Conservation (phyloP, 768 basidiomycete genomes). For the Dictyophora rubrovolvata region DNA sequence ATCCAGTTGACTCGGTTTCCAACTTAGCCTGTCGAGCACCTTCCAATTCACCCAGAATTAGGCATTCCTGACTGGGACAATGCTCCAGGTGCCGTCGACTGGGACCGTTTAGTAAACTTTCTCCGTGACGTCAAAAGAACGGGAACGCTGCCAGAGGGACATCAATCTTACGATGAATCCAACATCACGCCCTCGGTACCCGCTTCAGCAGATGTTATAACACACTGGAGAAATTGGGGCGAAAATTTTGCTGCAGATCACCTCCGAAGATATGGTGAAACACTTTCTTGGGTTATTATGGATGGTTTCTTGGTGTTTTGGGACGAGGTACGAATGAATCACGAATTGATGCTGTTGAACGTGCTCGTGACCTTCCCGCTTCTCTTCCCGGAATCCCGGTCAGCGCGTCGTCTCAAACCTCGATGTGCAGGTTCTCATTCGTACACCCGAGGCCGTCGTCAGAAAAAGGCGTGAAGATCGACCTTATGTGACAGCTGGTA, state of each 20-base stretch:
- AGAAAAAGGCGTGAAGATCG: constrained; percentile 25
- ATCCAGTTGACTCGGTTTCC: background rate
- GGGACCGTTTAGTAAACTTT: constrained; percentile 62
- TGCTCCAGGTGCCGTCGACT: constrained; percentile 75
- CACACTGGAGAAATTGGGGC: constrained; percentile 40
- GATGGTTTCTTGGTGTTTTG: constrained; percentile 94
- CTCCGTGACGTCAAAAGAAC: constrained; percentile 52
- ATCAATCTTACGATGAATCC: constrained; percentile 80
- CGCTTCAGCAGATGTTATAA: constrained; percentile 34
- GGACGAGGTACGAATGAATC: constrained; percentile 44
- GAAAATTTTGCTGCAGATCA: constrained; percentile 14
- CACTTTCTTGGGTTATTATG: constrained; percentile 68
- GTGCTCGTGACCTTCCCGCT: too few species aligned
- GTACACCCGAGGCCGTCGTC: constrained; percentile 67
- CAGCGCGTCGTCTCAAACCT: constrained; percentile 62
- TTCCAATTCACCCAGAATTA: constrained; percentile 71
- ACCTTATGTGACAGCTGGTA: too few species aligned
- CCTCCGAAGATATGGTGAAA: constrained; percentile 27
- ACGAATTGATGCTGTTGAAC: constrained; percentile 12
- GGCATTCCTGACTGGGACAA: constrained; percentile 92
- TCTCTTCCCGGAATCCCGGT: too few species aligned
- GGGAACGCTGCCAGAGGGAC: constrained; percentile 59
- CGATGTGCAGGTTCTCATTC: constrained; percentile 78
- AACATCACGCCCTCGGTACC: constrained; percentile 72
- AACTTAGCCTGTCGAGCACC: constrained; percentile 51